Percentiles rank a stretch among this genome's conserved stretches.
These are phyloP conservation scores for Zasmidium angulare DNA, from an alignment of 2,329 filamentous ascomycete genomes.

Conservation along the genomic window DNA sequence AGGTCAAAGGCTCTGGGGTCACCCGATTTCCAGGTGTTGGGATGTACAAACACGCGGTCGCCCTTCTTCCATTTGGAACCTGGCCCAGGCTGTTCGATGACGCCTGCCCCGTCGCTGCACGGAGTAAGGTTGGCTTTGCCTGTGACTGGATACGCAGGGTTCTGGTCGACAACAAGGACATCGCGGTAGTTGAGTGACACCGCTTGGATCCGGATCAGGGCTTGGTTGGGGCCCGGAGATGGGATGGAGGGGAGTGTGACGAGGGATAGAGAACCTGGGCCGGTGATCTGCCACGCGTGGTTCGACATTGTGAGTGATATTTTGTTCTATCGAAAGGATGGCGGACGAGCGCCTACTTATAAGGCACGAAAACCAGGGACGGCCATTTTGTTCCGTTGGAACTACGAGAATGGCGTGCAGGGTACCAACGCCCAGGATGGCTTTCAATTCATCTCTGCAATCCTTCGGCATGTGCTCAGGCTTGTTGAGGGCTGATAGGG, in stretches of 20 bases:
- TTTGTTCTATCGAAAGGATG: too few species aligned
- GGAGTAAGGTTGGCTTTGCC: slow-evolving; percentile 52
- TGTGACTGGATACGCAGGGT: slow-evolving; percentile 18
- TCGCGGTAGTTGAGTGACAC: slow-evolving; percentile 56
- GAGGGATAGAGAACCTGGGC: slow-evolving; percentile 18
- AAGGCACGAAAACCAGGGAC: too few species aligned
- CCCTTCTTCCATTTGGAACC: slow-evolving; percentile 44
- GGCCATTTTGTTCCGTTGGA: too few species aligned
- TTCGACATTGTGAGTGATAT: slow-evolving; percentile 17
- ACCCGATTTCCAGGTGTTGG: slow-evolving; percentile 23
- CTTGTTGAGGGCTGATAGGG: too few species aligned
- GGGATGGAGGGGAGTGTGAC: slow-evolving; percentile 24
- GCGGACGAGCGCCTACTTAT: too few species aligned
- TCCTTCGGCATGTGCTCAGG: too few species aligned
- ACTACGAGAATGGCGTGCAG: too few species aligned
- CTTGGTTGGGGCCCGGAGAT: slow-evolving; percentile 39
- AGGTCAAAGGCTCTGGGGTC: slow-evolving; percentile 20
- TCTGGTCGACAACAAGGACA: slow-evolving; percentile 25
- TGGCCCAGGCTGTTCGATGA: slow-evolving; percentile 51
- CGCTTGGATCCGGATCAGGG: slow-evolving; percentile 50
- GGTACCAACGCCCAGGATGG: too few species aligned
- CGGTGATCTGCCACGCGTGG: slow-evolving; percentile 27
- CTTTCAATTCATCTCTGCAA: too few species aligned
- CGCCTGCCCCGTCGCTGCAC: slow-evolving; percentile 68
- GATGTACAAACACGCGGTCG: slow-evolving; percentile 60